Evolutionary conservation across 139 green algal species (phyloP), one percentile per base, ranked within the genome.

Genomic region (Chlamydomonas applanata): DNA sequence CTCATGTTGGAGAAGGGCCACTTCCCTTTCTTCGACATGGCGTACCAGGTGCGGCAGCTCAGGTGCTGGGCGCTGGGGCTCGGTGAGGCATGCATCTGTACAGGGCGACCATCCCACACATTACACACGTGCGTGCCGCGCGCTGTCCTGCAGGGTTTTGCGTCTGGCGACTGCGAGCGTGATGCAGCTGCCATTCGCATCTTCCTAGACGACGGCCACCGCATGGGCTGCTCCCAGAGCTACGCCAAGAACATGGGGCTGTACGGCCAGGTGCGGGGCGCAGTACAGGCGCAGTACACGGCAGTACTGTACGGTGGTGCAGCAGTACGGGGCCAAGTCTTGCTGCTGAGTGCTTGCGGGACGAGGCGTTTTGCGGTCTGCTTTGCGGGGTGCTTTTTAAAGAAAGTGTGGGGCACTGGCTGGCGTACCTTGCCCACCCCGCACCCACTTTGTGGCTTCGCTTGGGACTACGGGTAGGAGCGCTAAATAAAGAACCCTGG

Each of bases 1-100:
- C 29, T 93, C 20, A 91, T 97, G 64, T 72, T 79, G 61, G 82
- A 92, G 63, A 91, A 90, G 78, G 44, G 79, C 35, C 90, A 93
- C 75, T 93, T 97, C 74, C 83, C 93, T 36, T 93, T 97, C 80
- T 97, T 98, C 71, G 94, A 98, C 88, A 94, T 91, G 81, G 94
- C 94, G 0, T 98, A 97, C 79, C 92, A 97, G 90, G 88, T 92
- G 44, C 11, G 74, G 22, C 32, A 19, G 7, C 11, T 7, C 40
- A 7, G 40, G 40, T 11, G 20, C 29, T 45, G 16, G 53, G 56
- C 16, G 25, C 25, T 63, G 56, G 56, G 56, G 40, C 40, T 49
- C 7, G 40, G 7, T 49, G n/a, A n/a, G n/a, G n/a, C n/a, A n/a
- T n/a, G n/a, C n/a, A n/a, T n/a, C n/a, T n/a, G n/a, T n/a, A n/a